A percentile compares a stretch with the other conserved stretches of the same genome.
These are phyloP conservation scores for Aspergillus texensis DNA, from an alignment of 2,329 filamentous ascomycete species.

Conservation along the genomic window DNA sequence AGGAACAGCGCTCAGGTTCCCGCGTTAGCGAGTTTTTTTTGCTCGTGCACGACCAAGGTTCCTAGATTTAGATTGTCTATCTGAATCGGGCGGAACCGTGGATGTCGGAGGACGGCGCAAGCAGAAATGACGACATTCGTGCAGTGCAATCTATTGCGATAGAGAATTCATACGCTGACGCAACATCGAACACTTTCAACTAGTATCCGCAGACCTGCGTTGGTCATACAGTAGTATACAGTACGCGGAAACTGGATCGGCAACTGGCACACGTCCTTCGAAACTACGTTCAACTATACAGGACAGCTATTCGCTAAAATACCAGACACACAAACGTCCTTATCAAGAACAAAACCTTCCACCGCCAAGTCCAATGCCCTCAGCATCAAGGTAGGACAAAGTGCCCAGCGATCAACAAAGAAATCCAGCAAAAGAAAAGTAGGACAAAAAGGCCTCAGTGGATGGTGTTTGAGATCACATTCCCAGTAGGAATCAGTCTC, in stretches of 20 bases:
- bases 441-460: conserved; percentile 41
- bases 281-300: too few relatives aligned
- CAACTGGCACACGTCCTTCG: neutral
- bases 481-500: conserved; percentile 47
- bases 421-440: neutral
- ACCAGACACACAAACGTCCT: neutral
- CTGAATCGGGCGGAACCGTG: neutral
- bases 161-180: neutral
- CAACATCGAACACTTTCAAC: neutral
- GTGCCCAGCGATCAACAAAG: neutral
- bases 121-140: neutral
- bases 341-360: neutral
- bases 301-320: neutral
- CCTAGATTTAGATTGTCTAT: neutral
- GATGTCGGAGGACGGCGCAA: neutral
- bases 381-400: neutral
- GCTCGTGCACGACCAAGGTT: neutral
- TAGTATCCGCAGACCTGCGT: neutral
- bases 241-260: neutral
- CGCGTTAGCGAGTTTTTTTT: neutral
- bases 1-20: neutral
- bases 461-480: conserved; percentile 45
- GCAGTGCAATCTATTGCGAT: neutral
- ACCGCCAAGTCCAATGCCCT: neutral
- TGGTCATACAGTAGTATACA: too few relatives aligned